Evolutionary conservation across 2,329 filamentous ascomycete genomes (phyloP).

Genomic region (Alternaria brassicae): DNA sequence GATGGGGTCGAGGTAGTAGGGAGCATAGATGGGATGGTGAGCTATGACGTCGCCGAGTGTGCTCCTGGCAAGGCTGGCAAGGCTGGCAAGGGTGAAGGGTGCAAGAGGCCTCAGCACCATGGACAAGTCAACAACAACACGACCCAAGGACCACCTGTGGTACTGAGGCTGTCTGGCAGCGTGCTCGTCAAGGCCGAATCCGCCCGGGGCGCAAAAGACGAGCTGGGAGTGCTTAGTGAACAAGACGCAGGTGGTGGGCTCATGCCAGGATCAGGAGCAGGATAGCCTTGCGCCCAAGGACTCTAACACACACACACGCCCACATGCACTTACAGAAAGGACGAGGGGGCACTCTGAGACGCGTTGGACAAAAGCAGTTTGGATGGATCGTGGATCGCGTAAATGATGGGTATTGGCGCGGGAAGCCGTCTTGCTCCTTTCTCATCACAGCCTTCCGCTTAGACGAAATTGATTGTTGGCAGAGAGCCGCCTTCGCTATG

Average conservation of each 20-base stretch:
- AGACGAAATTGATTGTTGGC: constrained; percentile 19
- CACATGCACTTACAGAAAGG: constrained; percentile 5
- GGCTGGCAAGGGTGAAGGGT: constrained; percentile 15
- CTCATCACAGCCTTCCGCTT: constrained; percentile 7
- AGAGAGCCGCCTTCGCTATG: constrained; percentile 3
- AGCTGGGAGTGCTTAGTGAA: constrained; percentile 14
- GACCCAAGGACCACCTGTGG: background rate
- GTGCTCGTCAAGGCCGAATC: constrained; percentile 6
- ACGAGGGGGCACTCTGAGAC: background rate
- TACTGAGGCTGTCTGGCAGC: constrained; percentile 2
- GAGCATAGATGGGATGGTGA: constrained; percentile 19
- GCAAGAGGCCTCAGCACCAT: constrained; percentile 6
- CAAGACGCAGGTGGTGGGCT: constrained; percentile 8
- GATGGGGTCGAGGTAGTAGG: constrained; percentile 9
- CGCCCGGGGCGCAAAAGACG: background rate
- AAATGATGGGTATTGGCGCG: constrained; percentile 4
- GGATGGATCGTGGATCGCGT: constrained; percentile 7
- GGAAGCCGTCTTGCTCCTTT: constrained; percentile 9
- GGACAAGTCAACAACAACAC: constrained; percentile 5
- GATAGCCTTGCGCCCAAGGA: constrained; percentile 3
- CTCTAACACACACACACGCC: constrained; percentile 2
- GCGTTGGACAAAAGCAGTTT: constrained; percentile 7
- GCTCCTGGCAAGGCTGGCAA: too few species aligned
- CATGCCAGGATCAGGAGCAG: constrained; percentile 15
- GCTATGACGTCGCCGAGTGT: constrained; percentile 24